Base-by-base conservation (phyloP, 192 early-diverging fungal genomes). In the Backusella luteola region DNA sequence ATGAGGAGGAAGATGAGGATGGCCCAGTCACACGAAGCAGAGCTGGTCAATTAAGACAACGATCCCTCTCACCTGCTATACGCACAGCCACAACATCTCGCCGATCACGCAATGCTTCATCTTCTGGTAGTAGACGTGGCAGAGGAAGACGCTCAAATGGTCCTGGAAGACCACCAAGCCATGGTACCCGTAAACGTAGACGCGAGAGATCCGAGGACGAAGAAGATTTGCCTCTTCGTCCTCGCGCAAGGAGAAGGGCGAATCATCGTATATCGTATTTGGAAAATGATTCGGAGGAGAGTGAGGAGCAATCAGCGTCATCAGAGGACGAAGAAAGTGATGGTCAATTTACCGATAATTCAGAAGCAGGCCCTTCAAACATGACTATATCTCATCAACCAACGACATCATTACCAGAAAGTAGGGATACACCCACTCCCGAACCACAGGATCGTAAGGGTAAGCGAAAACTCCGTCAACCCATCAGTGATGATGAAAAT, bases 21-120 rank as follows among this genome's bases (percentile, higher is more conserved):
- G 67, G 75, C 6, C 77, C 76, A 4, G 69, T 80, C 38, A 84
- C 83, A 11, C 70, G 81, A 70, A 82, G 85, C 52, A 78, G 81
- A 70, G 78, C 78, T 36, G 77, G 85, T 32, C 73, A 79, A 42
- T 78, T 79, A 7, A 66, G 70, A 39, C 73, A 73, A 35, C 76
- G 73, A 17, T 46, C 72, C 21, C 34, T 35, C 15, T 41, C 72
- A 2, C 67, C 77, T 26, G 63, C 39, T 69, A 36, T 11, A 29
- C 29, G 21, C 59, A 67, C 67, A 34, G 38, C n/a, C 15, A 32
- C 3, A 5, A 12, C n/a, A 67, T 29, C 69, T 6, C 72, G 67
- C 15, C 68, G 73, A 26, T 66, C 77, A 21, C 46, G 46, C 3
- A 80, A 77, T 34, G 69, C 76, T 42, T 73, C 74, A 66, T 79